A percentile compares a stretch with the other conserved stretches of the same genome.
These are phyloP conservation scores for Esteya vermicola DNA, from an alignment of 2,329 filamentous ascomycete genomes.

Conservation along the genomic window DNA sequence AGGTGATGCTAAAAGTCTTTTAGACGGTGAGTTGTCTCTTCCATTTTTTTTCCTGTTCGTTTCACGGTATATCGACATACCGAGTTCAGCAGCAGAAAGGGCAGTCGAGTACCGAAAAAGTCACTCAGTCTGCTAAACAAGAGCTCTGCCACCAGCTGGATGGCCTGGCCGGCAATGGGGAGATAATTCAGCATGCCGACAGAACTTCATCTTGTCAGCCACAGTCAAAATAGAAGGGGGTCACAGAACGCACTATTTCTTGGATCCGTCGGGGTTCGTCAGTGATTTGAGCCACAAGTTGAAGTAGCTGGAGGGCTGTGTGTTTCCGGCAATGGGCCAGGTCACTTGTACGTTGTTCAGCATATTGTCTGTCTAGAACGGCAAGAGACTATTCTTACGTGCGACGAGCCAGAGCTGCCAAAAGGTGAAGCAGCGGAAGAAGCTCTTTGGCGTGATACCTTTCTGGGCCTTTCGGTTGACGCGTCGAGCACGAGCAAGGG, in stretches of 20 bases:
- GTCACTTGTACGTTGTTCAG: background rate
- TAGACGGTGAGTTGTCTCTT: background rate
- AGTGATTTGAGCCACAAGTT: conserved; percentile 6
- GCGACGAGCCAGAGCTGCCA: conserved; percentile 7
- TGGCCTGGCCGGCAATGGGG: conserved; percentile 5
- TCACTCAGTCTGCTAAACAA: conserved; percentile 4
- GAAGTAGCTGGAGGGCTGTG: conserved; percentile 3
- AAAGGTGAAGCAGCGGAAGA: conserved; percentile 1
- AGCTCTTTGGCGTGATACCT: conserved; percentile 4
- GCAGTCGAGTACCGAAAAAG: conserved; percentile 1
- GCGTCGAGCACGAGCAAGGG: conserved; percentile 1
- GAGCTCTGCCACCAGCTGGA: conserved; percentile 4
- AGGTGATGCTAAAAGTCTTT: conserved; percentile 4
- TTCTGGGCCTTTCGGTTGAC: conserved; percentile 2
- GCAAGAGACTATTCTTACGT: background rate
- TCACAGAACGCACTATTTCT: conserved; percentile 4
- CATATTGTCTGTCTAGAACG: too few species aligned
- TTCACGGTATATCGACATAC: background rate
- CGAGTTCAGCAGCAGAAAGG: conserved; percentile 3
- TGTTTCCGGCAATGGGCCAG: conserved; percentile 5
- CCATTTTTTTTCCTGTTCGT: too few species aligned
- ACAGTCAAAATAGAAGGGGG: background rate
- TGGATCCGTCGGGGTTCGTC: conserved; percentile 2
- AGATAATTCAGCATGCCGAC: conserved; percentile 6
- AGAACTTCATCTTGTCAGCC: conserved; percentile 2